Percentiles rank a stretch among this genome's conserved stretches.
phyloP scores from a whole-genome alignment of 148 eudicot species.

The Mesembryanthemum crystallinum region DNA sequence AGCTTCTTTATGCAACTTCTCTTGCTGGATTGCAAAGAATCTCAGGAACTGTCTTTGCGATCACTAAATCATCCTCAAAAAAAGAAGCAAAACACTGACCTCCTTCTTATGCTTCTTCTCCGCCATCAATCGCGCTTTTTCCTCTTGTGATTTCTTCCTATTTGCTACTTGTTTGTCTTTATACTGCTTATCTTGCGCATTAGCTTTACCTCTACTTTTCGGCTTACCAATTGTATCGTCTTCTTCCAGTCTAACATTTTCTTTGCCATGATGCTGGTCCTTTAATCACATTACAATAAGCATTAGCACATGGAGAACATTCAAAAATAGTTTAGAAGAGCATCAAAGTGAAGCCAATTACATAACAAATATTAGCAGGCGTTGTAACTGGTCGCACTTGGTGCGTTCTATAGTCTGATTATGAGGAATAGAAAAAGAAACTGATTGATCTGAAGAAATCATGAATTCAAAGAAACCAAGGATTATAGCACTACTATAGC shows the following conservation, averaged over 20 bases:
- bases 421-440: neutral
- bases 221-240: slow-evolving; percentile 13
- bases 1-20: slow-evolving; percentile 64
- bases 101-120: slow-evolving; percentile 65
- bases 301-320: slow-evolving; percentile 7
- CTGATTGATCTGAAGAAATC: too few relatives aligned
- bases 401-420: neutral
- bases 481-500: neutral
- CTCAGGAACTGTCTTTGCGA: slow-evolving; percentile 4
- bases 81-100: slow-evolving; percentile 40
- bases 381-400: neutral
- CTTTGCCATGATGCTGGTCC: slow-evolving; percentile 37
- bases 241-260: slow-evolving; percentile 25
- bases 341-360: neutral
- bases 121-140: slow-evolving; percentile 45
- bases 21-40: slow-evolving; percentile 45
- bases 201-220: slow-evolving; percentile 28
- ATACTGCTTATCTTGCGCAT: slow-evolving; percentile 32
- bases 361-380: neutral
- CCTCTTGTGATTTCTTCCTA: slow-evolving; percentile 57
- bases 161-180: slow-evolving; percentile 27
- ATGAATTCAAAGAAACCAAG: neutral
- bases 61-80: slow-evolving; percentile 10
- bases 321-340: neutral
- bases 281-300: slow-evolving; percentile 15